Conservation (phyloP, 2,329 filamentous ascomycete genomes). For the Sporothrix curviconia region DNA sequence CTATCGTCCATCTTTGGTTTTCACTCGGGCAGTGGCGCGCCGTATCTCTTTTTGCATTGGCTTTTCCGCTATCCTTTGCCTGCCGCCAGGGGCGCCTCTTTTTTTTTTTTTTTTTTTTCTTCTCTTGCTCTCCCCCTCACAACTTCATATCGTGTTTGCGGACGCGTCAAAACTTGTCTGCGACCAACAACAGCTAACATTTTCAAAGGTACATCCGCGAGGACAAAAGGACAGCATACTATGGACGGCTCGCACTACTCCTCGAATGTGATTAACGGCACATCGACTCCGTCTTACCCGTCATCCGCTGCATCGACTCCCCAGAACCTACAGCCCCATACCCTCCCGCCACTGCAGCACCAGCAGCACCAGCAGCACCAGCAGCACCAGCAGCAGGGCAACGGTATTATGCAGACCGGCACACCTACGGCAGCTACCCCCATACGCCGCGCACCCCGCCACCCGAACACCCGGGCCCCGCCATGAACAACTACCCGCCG, state of each 20-base stretch:
- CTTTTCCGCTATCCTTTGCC: not conserved
- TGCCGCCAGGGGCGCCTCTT: not conserved
- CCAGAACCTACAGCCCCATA: conserved; percentile 24
- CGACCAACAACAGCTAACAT: conserved; percentile 2
- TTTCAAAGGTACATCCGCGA: conserved; percentile 2
- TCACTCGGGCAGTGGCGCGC: not conserved
- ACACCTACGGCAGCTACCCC: conserved; percentile 50
- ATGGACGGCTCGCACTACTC: conserved; percentile 27
- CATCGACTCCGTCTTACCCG: conserved; percentile 25
- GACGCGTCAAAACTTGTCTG: not conserved
- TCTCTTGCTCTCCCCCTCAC: not conserved
- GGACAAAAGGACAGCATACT: conserved; percentile 20
- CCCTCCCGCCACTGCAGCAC: conserved; percentile 30
- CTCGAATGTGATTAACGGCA: conserved; percentile 27
- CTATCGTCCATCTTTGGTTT: not conserved
- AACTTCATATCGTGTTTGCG: not conserved
- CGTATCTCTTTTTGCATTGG: not conserved
- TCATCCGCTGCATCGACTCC: conserved; percentile 24
- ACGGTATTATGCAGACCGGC: conserved; percentile 43
- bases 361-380: conserved; percentile 31
- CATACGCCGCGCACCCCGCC: conserved; percentile 57
- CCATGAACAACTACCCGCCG: conserved; percentile 48
- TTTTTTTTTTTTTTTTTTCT: not conserved
- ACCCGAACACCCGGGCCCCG: conserved; percentile 53
- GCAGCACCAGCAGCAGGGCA: conserved; percentile 24